These are phyloP conservation scores for Populus hybrid DNA, from an alignment of 441 rosid genomes.

Conservation along the genomic window DNA sequence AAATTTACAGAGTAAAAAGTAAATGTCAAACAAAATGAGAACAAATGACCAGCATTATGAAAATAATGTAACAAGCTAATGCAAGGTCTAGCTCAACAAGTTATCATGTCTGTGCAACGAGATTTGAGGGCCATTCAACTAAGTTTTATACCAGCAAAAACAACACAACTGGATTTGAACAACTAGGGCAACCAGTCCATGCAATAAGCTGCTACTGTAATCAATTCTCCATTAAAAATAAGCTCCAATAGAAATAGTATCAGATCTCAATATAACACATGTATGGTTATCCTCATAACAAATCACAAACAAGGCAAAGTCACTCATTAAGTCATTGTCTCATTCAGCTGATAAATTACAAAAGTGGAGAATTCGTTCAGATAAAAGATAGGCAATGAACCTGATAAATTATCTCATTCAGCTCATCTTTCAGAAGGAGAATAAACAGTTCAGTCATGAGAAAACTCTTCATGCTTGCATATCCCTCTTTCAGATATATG, in stretches of 20 bases:
- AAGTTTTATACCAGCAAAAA: background rate
- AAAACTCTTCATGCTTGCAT: constrained; percentile 59
- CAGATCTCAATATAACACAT: background rate
- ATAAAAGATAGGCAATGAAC: constrained; percentile 35
- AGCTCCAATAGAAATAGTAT: background rate
- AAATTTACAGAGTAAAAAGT: background rate
- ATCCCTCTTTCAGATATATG: constrained; percentile 82
- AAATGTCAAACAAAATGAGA: constrained; percentile 4
- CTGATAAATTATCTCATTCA: constrained; percentile 93
- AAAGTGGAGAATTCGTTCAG: constrained; percentile 3
- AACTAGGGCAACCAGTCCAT: background rate
- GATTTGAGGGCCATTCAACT: background rate
- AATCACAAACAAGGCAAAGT: constrained; percentile 9
- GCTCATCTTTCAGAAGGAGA: constrained; percentile 86
- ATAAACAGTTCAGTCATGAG: constrained; percentile 83
- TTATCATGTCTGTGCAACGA: background rate
- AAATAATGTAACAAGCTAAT: background rate
- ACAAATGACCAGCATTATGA: background rate
- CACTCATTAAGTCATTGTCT: background rate
- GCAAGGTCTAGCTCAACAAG: background rate
- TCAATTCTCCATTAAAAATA: background rate
- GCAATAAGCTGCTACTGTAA: background rate
- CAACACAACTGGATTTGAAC: background rate
- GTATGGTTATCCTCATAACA: constrained; percentile 8
- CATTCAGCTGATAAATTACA: constrained; percentile 4